These are phyloP conservation scores for Pythium sukuiense DNA, from an alignment of 352 stramenopile genomes.

Conservation along the genomic window DNA sequence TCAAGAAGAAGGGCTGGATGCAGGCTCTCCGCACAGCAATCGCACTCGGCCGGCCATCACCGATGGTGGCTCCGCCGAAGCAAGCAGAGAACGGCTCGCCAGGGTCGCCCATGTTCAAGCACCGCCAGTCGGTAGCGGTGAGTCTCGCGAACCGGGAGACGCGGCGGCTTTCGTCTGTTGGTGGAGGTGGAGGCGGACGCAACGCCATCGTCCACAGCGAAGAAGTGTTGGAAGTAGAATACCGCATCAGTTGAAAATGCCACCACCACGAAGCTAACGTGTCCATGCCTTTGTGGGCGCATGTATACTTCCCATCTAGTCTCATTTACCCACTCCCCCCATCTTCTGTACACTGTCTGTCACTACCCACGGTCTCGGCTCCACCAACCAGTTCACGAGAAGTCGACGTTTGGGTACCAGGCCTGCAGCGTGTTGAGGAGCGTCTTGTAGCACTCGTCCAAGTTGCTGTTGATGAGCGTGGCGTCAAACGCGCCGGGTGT, in stretches of 20 bases:
- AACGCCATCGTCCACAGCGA: conserved; percentile 22
- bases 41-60: conserved; percentile 5
- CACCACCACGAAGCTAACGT: background rate
- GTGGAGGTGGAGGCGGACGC: conserved; percentile 4
- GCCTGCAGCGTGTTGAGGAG: conserved; percentile 66
- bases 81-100: conserved; percentile 16
- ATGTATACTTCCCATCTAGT: background rate
- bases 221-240: conserved; percentile 47
- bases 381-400: conserved; percentile 26
- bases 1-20: conserved; percentile 60
- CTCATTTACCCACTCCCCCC: background rate
- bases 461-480: conserved; percentile 87
- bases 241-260: conserved; percentile 36
- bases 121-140: conserved; percentile 18
- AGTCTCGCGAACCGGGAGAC: conserved; percentile 13
- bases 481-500: conserved; percentile 86
- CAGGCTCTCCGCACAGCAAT: conserved; percentile 28
- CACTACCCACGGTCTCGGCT: background rate
- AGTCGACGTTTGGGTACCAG: conserved; percentile 74
- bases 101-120: conserved; percentile 15
- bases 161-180: conserved; percentile 1
- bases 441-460: conserved; percentile 81
- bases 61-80: conserved; percentile 12
- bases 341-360: conserved; percentile 6
- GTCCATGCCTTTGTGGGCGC: background rate